Evolutionary conservation across 192 early-diverging fungal genomes (phyloP), one percentile per base, ranked within the genome.

Genomic region (Helicostylum pulchrum): DNA sequence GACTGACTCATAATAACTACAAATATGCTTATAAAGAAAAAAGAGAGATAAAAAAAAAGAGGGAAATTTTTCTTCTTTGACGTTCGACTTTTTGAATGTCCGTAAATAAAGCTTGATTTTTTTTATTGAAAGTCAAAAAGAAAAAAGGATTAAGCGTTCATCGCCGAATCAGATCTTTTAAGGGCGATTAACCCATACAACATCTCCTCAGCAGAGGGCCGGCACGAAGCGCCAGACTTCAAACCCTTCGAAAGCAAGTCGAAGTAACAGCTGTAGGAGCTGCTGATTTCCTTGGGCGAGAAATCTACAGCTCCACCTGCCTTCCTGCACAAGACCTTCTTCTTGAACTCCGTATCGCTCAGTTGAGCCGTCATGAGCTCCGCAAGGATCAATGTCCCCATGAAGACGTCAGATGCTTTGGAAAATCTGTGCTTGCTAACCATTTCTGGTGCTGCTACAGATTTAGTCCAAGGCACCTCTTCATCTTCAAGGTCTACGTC

Each of bases 391-490:
- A 60, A 6, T 0, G 52, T 54, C 0, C 58, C 66, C 66, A 68
- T 68, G 44, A 68, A 68, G 4, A 68, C 58, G 7, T 68, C 66
- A 0, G 66, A 68, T 17, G 46, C 43, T 3, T 61, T 68, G 11
- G 30, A 20, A n/a, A 68, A 68, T 7, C 19, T 21, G 0, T 43
- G 23, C 7, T 11, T 2, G 0, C 17, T 7, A 6, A 45, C 20
- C 58, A 68, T 60, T 14, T 68, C 66, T 1, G 67, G 67, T 3
- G 67, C 20, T 20, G 67, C 60, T 6, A 69, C 61, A 17, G 47
- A 17, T 4, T 36, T 56, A 15, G 67, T 69, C 67, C 67, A 69
- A 7, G 23, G 32, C 4, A 63, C 51, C 5, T 19, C 26, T 12
- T 32, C 23, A 0, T 19, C 23, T 0, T 54, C 20, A 14, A 69